These are phyloP conservation scores for Phytophthora pini DNA, from an alignment of 352 stramenopile species.

Conservation along the genomic window DNA sequence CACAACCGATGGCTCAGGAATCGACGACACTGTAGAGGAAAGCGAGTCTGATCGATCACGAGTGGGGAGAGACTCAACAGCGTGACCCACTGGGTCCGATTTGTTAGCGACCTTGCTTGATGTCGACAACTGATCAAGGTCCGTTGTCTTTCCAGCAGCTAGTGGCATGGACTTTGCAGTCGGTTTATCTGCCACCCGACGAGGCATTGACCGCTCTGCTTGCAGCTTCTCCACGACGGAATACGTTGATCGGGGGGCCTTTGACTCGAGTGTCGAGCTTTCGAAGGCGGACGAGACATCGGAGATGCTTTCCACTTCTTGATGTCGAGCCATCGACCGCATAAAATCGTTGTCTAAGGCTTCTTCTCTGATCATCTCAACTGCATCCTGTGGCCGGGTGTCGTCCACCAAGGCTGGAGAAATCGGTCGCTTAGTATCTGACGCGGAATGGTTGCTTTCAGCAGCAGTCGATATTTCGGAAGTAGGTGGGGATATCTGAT, in stretches of 20 bases:
- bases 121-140: background rate
- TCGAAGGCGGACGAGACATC: conserved; percentile 19
- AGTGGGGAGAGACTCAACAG: conserved; percentile 1
- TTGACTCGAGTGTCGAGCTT: conserved; percentile 10
- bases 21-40: conserved; percentile 64
- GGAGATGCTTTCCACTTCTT: conserved; percentile 22
- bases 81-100: background rate
- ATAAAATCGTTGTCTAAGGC: conserved; percentile 17
- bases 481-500: conserved; percentile 20
- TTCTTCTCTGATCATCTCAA: conserved; percentile 2
- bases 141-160: background rate
- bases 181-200: conserved; percentile 15
- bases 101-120: conserved; percentile 1
- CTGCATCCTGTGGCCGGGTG: background rate
- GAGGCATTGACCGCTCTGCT: conserved; percentile 10
- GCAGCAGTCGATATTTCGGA: conserved; percentile 15
- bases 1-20: conserved; percentile 44
- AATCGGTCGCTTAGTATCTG: conserved; percentile 1
- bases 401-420: conserved; percentile 12
- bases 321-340: conserved; percentile 4
- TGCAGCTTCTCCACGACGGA: conserved; percentile 21
- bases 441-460: conserved; percentile 11
- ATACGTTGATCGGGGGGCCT: conserved; percentile 15
- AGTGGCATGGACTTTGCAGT: conserved; percentile 18
- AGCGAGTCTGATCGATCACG: conserved; percentile 45